Percentiles rank a stretch among this genome's conserved stretches.
These are phyloP conservation scores for Cercospora janseana DNA, from an alignment of 2,329 filamentous ascomycete species.

Conservation along the genomic window DNA sequence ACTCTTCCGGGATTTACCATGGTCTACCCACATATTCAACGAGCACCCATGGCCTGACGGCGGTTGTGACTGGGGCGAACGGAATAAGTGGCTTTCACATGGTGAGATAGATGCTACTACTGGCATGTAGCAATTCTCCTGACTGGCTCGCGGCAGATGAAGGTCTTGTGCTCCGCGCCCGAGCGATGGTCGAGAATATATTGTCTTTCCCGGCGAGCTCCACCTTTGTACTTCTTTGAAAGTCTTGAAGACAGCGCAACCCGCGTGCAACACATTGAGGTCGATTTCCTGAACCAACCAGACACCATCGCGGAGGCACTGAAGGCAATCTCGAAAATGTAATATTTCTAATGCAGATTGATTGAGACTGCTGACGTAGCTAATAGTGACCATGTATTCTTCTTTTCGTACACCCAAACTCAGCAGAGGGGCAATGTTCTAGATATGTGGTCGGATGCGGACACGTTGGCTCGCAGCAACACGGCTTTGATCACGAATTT, in stretches of 20 bases:
- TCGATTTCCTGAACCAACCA: constrained; percentile 37
- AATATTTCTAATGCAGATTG: not conserved
- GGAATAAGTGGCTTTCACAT: constrained; percentile 51
- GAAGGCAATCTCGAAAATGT: constrained; percentile 16
- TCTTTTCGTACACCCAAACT: constrained; percentile 51
- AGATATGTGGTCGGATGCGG: constrained; percentile 30
- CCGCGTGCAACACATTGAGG: constrained; percentile 25
- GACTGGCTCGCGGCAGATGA: constrained; percentile 39
- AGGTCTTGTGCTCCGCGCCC: constrained; percentile 45
- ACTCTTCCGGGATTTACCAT: constrained; percentile 45
- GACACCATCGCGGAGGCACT: constrained; percentile 37
- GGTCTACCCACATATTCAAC: constrained; percentile 45
- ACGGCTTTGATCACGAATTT: constrained; percentile 17
- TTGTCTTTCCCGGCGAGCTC: constrained; percentile 48
- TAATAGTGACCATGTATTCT: constrained; percentile 48
- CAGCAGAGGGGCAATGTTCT: constrained; percentile 29
- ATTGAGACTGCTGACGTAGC: not conserved
- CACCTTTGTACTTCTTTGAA: constrained; percentile 32
- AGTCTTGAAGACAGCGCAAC: constrained; percentile 16
- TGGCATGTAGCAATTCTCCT: not conserved
- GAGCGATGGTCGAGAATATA: constrained; percentile 53
- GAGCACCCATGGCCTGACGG: constrained; percentile 43
- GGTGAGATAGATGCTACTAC: not conserved
- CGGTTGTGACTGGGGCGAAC: constrained; percentile 53
- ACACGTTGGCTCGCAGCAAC: constrained; percentile 41